Evolutionary conservation across 805 yeast species (phyloP), one percentile per base, ranked within the genome.

Genomic region (Candida tallmaniae): DNA sequence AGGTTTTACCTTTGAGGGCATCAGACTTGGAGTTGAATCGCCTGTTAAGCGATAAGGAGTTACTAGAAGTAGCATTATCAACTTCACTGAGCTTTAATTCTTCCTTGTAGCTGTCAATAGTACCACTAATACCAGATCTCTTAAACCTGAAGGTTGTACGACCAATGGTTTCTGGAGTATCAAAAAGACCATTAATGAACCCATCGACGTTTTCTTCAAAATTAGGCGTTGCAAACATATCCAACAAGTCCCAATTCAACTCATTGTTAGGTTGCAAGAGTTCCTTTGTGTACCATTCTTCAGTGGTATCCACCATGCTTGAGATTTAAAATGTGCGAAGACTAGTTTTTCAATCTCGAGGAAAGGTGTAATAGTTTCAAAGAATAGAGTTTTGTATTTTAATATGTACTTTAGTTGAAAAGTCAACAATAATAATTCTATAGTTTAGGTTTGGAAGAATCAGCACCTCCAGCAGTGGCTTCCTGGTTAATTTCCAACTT

Each of bases 61-160:
- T 81, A 9, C 80, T 69, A 11, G 88, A 74, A 28, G 74, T 74
- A 6, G 80, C 77, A 35, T 60, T 60, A 38, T 80, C 80, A 12
- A 76, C 72, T 18, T 58, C 66, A 10, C 54, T 52, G 8, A 57
- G 37, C 5, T 54, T 51, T 9, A 63, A 38, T 35, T 73, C 77
- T 54, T 89, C 95, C 24, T 72, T 62, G 43, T 76, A 79, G 0
- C 76, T 69, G 2, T 60, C 59, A n/a, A 90, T 78, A 4, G 58
- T 48, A 10, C 97, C 97, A 2, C 70, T 68, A 4, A 93, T 70
- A 1, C 97, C 97, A 5, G 63, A 53, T 48, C 98, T 70, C 40
- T 75, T 75, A 57, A 85, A 83, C 34, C 83, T 66, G 35, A 80
- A 70, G 0, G 76, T 62, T 0, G 93, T 76, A 41, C 95, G 71